These are phyloP conservation scores for Begonia fuchsioides DNA, from an alignment of 306 rosid genomes.

Conservation along the genomic window DNA sequence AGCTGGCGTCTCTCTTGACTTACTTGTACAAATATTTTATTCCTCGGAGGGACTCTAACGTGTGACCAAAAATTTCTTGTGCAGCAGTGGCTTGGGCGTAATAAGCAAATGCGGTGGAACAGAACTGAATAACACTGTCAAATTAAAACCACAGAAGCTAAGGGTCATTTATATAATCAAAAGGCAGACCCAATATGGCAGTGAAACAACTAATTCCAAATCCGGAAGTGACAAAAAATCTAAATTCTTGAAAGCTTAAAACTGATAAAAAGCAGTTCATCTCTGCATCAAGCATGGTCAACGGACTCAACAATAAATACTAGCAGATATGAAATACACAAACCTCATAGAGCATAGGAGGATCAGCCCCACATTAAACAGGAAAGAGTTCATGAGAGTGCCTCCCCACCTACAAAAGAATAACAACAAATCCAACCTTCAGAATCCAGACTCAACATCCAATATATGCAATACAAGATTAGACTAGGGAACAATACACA, in stretches of 20 bases:
- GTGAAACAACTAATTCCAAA: too few species aligned
- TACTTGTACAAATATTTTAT: slow-evolving; percentile 88
- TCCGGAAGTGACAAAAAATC: too few species aligned
- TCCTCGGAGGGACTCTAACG: slow-evolving; percentile 90
- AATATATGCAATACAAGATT: neutral
- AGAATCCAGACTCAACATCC: slow-evolving; percentile 3
- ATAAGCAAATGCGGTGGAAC: slow-evolving; percentile 98
- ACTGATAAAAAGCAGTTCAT: too few species aligned
- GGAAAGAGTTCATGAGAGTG: slow-evolving; percentile 93
- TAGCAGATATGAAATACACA: slow-evolving; percentile 10
- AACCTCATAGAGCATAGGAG: slow-evolving; percentile 92
- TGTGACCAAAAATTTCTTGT: slow-evolving; percentile 97
- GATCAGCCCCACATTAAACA: slow-evolving; percentile 88
- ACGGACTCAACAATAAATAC: neutral
- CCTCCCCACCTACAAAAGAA: slow-evolving; percentile 78
- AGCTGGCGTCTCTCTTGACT: slow-evolving; percentile 12
- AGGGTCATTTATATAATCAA: neutral
- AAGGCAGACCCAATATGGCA: neutral
- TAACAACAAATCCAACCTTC: slow-evolving; percentile 4
- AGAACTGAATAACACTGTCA: slow-evolving; percentile 95
- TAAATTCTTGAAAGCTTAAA: too few species aligned
- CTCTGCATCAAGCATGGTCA: too few species aligned
- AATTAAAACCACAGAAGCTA: slow-evolving; percentile 9
- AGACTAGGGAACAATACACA: slow-evolving; percentile 1
- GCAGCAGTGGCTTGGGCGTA: slow-evolving; percentile 99